A percentile compares a stretch with the other conserved stretches of the same genome.
Conservation (phyloP, 2,329 filamentous ascomycete species). For the Talaromyces sp. region DNA sequence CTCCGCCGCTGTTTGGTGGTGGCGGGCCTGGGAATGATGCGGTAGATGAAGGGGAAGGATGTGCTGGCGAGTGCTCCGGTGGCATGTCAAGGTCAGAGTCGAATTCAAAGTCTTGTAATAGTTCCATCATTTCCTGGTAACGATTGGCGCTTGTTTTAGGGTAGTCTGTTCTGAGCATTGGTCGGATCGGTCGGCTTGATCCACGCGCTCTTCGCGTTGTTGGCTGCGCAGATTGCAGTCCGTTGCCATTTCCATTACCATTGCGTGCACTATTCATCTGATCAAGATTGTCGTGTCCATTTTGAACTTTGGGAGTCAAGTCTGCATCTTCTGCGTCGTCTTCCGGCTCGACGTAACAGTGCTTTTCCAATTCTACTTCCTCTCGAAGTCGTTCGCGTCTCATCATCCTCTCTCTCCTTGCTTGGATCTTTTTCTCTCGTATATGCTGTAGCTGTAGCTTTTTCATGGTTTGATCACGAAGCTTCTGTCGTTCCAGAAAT, state of each 20-base stretch:
- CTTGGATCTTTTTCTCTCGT: slow-evolving; percentile 35
- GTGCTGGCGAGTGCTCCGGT: slow-evolving; percentile 24
- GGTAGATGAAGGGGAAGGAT: neutral
- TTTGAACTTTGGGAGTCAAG: neutral
- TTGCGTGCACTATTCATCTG: neutral
- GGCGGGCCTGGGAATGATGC: slow-evolving; percentile 3
- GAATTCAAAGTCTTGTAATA: slow-evolving; percentile 41
- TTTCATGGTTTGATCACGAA: slow-evolving; percentile 37
- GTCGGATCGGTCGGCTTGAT: slow-evolving; percentile 20
- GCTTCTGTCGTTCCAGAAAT: slow-evolving; percentile 33
- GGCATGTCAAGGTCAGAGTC: slow-evolving; percentile 44
- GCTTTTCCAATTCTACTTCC: neutral
- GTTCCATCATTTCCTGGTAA: slow-evolving; percentile 31
- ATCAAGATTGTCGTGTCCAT: neutral
- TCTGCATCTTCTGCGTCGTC: neutral
- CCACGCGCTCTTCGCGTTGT: neutral
- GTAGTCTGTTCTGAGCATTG: slow-evolving; percentile 27
- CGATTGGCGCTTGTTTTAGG: slow-evolving; percentile 17
- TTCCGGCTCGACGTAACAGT: slow-evolving; percentile 2
- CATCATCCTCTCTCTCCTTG: slow-evolving; percentile 30
- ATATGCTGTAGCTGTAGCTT: slow-evolving; percentile 41
- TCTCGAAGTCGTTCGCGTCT: slow-evolving; percentile 23
- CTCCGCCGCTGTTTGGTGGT: slow-evolving; percentile 18
- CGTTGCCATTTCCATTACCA: neutral
- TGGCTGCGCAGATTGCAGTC: neutral